Evolutionary conservation across 2,329 filamentous ascomycete species (phyloP).

Genomic region (Scedosporium minutisporum): DNA sequence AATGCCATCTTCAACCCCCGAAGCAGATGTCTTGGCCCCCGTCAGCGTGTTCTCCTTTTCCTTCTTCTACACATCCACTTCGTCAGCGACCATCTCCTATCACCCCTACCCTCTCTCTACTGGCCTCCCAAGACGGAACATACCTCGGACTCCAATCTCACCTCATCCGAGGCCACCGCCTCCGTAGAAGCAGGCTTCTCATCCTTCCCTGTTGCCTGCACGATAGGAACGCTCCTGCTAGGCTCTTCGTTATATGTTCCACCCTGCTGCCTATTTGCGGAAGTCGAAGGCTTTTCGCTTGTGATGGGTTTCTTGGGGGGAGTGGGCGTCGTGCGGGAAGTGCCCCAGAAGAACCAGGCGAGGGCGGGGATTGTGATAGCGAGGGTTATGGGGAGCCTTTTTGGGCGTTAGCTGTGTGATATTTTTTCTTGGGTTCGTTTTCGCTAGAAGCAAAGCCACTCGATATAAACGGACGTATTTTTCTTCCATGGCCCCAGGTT

Average conservation of each 20-base stretch:
- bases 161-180: background rate
- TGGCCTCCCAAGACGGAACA: background rate
- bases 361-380: constrained; percentile 4
- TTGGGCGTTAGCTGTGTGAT: background rate
- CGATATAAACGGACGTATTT: too few species aligned
- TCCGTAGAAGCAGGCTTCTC: constrained; percentile 3
- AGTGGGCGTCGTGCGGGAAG: background rate
- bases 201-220: background rate
- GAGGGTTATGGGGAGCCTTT: background rate
- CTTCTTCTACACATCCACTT: background rate
- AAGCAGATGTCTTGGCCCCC: background rate
- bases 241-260: constrained; percentile 1
- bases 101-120: background rate
- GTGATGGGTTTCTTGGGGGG: background rate
- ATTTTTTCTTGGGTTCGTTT: too few species aligned
- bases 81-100: background rate
- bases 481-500: too few species aligned
- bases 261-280: background rate
- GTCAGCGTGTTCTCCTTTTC: constrained; percentile 3
- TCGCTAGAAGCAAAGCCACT: too few species aligned
- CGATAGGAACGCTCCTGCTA: background rate
- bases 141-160: constrained; percentile 5
- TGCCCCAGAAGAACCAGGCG: constrained; percentile 6
- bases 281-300: background rate
- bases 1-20: background rate